phyloP scores from a whole-genome alignment of 1,139 yeast species.

The Candida albicans region DNA sequence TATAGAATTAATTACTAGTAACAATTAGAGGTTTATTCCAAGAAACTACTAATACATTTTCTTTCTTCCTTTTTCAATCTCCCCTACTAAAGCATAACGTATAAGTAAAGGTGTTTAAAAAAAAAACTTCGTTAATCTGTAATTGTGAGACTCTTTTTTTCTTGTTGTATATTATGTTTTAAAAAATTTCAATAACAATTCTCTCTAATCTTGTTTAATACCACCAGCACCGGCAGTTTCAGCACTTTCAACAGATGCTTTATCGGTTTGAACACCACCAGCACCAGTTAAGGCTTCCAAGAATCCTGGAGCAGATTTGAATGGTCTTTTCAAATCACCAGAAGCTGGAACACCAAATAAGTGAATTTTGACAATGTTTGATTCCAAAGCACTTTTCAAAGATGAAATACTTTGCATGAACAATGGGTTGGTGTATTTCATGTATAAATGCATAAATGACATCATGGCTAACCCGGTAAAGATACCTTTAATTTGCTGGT shows the following conservation, averaged over 20 bases:
- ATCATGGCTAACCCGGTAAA: constrained; percentile 95
- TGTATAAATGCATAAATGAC: constrained; percentile 97
- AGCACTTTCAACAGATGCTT: constrained; percentile 80
- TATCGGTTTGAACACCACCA: constrained; percentile 71
- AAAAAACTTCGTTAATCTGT: too few relatives aligned
- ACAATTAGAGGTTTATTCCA: too few relatives aligned
- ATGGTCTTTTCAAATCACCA: constrained; percentile 96
- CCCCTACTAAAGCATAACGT: background rate
- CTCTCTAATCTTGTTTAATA: constrained; percentile 74
- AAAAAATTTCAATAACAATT: background rate
- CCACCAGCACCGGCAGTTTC: constrained; percentile 90
- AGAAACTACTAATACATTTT: too few relatives aligned
- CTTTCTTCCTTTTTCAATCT: too few relatives aligned
- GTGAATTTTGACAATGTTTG: constrained; percentile 90
- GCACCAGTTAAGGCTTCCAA: constrained; percentile 66
- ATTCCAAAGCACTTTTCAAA: constrained; percentile 84
- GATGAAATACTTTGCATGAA: constrained; percentile 93
- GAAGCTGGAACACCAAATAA: constrained; percentile 78
- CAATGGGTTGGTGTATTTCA: constrained; percentile 97
- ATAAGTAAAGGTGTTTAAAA: too few relatives aligned
- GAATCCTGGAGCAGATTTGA: constrained; percentile 83
- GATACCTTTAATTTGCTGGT: constrained; percentile 74
- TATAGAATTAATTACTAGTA: too few relatives aligned
- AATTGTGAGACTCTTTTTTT: too few relatives aligned
- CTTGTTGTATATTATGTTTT: background rate